Base-by-base conservation (phyloP, 805 yeast genomes). In the Ogataea neopini region DNA sequence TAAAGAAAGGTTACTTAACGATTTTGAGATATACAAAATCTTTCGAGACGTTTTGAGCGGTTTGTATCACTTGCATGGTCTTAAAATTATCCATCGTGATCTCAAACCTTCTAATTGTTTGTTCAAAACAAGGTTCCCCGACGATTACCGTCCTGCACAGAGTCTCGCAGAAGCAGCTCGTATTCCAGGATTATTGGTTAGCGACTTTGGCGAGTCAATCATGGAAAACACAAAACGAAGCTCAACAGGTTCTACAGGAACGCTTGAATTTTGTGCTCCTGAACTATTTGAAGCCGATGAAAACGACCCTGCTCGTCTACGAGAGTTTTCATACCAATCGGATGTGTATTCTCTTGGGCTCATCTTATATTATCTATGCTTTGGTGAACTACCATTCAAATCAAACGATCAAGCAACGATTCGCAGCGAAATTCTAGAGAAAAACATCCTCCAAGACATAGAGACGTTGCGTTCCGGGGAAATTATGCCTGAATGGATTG, bases 151-250 rank as follows among this genome's bases (percentile, higher is more conserved):
- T 9, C 67, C 70, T 6, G 51, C 63, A 13, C 42, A 42, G 14
- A 56, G 59, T 3, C 34, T 60, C n/a, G 47, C 48, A 2, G 60
- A 64, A 10, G 48, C 64, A 1, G 46, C 55, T 5, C 50, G 51
- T 20, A 70, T 84, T 10, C 96, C 96, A 0, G 77, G 74, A n/a
- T 79, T 88, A 1, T 72, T 88, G 11, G 91, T 90, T 10, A 83
- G 95, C 37, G 97, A 90, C 67, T 86, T 90, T 63, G 97, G 97
- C 3, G 97, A 90, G 63, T 87, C 94, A 6, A 87, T 86, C 53
- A 71, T 86, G 52, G 83, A 84, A 45, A 89, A 92, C 11, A 80
- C 76, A 19, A 66, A 62, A 35, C 70, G 90, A 40, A 73, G 74
- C 8, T 83, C 91, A 1, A 83, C 90, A 4, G 97, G 97, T 0